Conservation (phyloP, 768 basidiomycete genomes). For the Amanita phalloides region DNA sequence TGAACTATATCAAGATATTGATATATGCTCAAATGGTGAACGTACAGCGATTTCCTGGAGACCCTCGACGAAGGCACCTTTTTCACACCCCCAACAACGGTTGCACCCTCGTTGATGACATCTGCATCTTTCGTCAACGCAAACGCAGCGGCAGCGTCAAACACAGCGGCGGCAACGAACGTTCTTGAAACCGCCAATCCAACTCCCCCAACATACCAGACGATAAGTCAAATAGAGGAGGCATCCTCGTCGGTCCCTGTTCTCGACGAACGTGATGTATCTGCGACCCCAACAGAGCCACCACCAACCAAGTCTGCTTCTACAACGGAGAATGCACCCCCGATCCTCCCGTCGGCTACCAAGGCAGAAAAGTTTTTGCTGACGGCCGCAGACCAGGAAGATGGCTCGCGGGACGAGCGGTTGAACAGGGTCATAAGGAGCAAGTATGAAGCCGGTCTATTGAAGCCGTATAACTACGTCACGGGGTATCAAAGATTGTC, state of each 20-base stretch:
- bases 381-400: conserved; percentile 90
- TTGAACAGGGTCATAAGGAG: conserved; percentile 86
- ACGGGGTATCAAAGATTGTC: conserved; percentile 89
- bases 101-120: conserved; percentile 38
- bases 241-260: neutral
- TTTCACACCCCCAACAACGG: conserved; percentile 50
- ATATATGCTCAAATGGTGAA: neutral
- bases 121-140: conserved; percentile 21
- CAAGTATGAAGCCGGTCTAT: conserved; percentile 91
- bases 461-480: conserved; percentile 95
- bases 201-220: conserved; percentile 6
- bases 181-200: conserved; percentile 1
- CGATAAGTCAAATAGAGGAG: neutral
- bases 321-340: conserved; percentile 28
- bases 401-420: conserved; percentile 83
- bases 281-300: neutral
- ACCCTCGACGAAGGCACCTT: conserved; percentile 79
- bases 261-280: neutral
- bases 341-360: conserved; percentile 61
- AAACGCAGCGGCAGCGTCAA: conserved; percentile 4
- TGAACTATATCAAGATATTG: conserved; percentile 3
- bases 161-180: conserved; percentile 1
- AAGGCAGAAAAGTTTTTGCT: conserved; percentile 85
- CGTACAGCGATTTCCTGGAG: conserved; percentile 71
- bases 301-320: neutral